phyloP scores from a whole-genome alignment of 306 rosid genomes.

The Cucurbita argyrosperma region DNA sequence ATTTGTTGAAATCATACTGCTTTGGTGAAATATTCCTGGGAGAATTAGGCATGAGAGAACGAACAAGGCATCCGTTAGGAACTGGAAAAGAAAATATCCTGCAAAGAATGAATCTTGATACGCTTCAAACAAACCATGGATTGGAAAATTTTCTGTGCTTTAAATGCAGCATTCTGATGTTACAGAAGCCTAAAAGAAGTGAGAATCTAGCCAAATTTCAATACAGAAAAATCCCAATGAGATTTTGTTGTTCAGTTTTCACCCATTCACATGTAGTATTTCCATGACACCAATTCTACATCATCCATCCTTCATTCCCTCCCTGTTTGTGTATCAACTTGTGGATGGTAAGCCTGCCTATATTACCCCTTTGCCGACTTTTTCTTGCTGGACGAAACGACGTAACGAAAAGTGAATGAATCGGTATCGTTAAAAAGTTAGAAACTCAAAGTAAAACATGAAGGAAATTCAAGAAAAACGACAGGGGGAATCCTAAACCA shows the following conservation, averaged over 20 bases:
- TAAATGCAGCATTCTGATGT: neutral
- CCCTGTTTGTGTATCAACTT: neutral
- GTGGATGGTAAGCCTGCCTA: neutral
- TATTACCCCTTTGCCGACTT: neutral
- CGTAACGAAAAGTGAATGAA: neutral
- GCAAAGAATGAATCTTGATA: neutral
- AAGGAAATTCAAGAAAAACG: neutral
- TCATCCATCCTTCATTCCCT: neutral
- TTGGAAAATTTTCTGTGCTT: neutral
- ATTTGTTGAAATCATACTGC: neutral
- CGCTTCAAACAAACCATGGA: neutral
- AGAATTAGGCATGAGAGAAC: neutral
- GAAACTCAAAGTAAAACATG: neutral
- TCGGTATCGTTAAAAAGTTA: neutral
- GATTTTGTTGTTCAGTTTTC: neutral
- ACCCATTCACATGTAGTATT: neutral
- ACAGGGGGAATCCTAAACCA: neutral
- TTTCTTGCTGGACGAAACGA: neutral
- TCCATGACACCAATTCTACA: neutral
- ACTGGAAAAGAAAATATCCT: neutral
- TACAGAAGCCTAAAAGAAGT: neutral
- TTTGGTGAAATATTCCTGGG: neutral
- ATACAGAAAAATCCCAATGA: too few relatives aligned
- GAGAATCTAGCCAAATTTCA: neutral
- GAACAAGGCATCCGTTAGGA: neutral